Evolutionary conservation across 345 rosid genomes (phyloP), one percentile per base, ranked within the genome.

Genomic region (Murraya koenigii): DNA sequence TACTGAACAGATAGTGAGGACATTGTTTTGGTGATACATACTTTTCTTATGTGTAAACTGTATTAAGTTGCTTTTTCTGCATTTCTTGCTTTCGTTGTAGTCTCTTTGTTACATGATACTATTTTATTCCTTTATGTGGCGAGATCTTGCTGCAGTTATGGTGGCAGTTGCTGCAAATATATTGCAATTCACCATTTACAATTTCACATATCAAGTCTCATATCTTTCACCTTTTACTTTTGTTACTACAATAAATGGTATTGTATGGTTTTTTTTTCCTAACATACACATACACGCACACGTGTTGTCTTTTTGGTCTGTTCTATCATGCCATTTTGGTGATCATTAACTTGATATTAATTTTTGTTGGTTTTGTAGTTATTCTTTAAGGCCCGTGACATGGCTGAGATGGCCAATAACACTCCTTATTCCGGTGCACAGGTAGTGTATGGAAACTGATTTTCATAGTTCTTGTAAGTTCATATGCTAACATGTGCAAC

Each of bases 331-430:
- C 55, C 67, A 17, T 71, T 25, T 74, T 59, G 14, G 65, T 60
- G 72, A 65, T 64, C 52, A 54, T 71, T 66, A 76, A 69, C 39
- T n/a, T 61, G n/a, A 25, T 39, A 26, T 14, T 26, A 61, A 69
- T 74, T 66, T 69, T 69, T 66, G 30, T 78, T 79, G 55, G 56
- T 66, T 56, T 67, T 84, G 78, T 77, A 87, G 87, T 49, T 67
- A 59, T 79, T 75, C 32, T 71, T 47, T 64, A 74, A 75, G 80
- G 85, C 75, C 75, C 60, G 2, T 76, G 39, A 66, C 59, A 54
- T 82, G 80, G 83, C 66, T 78, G 75, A 82, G 33, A 93, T 95
- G 98, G 88, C 91, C 65, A 95, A 92, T 75, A 92, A 93, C 76
- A 84, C 91, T 59, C 93, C 89, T 60, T 90, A 85, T 84, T 84